A percentile compares a stretch with the other conserved stretches of the same genome.
These are phyloP conservation scores for Zoysia pacifica DNA, from an alignment of 176 grass and related monocot genomes.

Conservation along the genomic window DNA sequence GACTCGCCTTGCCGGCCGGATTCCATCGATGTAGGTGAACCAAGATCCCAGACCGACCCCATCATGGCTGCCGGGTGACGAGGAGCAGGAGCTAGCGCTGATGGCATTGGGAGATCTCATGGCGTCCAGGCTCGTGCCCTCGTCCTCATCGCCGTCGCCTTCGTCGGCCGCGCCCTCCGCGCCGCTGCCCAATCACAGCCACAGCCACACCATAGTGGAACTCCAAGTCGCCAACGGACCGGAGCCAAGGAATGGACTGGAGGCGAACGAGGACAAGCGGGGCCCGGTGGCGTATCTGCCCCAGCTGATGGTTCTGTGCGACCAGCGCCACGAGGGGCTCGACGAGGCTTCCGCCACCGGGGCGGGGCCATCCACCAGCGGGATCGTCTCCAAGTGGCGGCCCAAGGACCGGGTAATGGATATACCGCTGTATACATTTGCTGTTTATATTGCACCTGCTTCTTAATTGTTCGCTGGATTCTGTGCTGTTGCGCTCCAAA, in stretches of 20 bases:
- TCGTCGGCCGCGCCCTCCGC: constrained; percentile 37
- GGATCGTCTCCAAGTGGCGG: constrained; percentile 92
- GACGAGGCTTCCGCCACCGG: constrained; percentile 54
- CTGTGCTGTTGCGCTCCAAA: background rate
- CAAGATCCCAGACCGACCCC: constrained; percentile 20
- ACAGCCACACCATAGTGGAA: constrained; percentile 19
- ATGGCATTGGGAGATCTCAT: constrained; percentile 99
- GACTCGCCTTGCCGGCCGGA: constrained; percentile 21
- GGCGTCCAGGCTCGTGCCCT: constrained; percentile 82
- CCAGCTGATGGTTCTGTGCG: constrained; percentile 77
- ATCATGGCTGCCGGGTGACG: constrained; percentile 34
- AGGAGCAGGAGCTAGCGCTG: constrained; percentile 18
- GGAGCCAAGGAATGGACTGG: constrained; percentile 34
- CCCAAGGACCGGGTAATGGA: constrained; percentile 87
- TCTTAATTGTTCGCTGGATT: constrained; percentile 11
- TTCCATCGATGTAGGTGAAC: constrained; percentile 31
- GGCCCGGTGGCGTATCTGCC: constrained; percentile 56
- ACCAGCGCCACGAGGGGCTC: constrained; percentile 74
- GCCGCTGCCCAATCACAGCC: constrained; percentile 41
- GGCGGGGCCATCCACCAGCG: constrained; percentile 63
- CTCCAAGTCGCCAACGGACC: constrained; percentile 36
- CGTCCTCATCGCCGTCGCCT: constrained; percentile 30
- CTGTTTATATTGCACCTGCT: constrained; percentile 1
- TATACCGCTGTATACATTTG: background rate
- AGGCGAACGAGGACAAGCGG: constrained; percentile 13